Percentiles rank a stretch among this genome's conserved stretches.
These are phyloP conservation scores for Tetrapisispora iriomotensis DNA, from an alignment of 805 yeast species.

Conservation along the genomic window DNA sequence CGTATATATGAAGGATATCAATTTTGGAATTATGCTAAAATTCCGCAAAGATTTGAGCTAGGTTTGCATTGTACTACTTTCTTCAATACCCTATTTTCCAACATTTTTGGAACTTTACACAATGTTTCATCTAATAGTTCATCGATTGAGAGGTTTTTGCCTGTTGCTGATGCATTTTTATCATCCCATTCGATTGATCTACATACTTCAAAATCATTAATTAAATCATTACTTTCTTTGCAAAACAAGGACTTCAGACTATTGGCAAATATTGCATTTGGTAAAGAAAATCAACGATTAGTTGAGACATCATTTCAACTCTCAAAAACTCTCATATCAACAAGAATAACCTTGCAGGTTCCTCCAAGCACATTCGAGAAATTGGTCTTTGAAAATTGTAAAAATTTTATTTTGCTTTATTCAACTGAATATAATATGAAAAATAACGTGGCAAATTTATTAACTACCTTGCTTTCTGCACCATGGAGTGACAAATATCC, in stretches of 20 bases:
- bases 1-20: conserved; percentile 64
- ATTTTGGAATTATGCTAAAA: conserved; percentile 54
- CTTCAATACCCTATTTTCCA: conserved; percentile 44
- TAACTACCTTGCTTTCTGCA: conserved; percentile 48
- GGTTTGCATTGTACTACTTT: conserved; percentile 46
- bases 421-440: conserved; percentile 36
- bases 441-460: conserved; percentile 41
- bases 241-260: conserved; percentile 9
- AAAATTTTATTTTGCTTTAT: conserved; percentile 50
- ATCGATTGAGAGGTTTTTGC: conserved; percentile 1
- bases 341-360: conserved; percentile 41
- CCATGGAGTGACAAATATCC: conserved; percentile 56
- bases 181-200: conserved; percentile 39
- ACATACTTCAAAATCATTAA: conserved; percentile 29
- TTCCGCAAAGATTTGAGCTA: conserved; percentile 50
- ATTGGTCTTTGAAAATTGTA: conserved; percentile 44
- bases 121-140: not conserved
- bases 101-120: conserved; percentile 38
- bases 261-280: conserved; percentile 29
- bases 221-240: conserved; percentile 12
- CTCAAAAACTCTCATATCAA: conserved; percentile 44
- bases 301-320: conserved; percentile 44
- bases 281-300: conserved; percentile 29
- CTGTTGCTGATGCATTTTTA: conserved; percentile 48
- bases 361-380: conserved; percentile 59